Conservation (phyloP, 2,329 filamentous ascomycete genomes). For the Aspergillus brasiliensis region DNA sequence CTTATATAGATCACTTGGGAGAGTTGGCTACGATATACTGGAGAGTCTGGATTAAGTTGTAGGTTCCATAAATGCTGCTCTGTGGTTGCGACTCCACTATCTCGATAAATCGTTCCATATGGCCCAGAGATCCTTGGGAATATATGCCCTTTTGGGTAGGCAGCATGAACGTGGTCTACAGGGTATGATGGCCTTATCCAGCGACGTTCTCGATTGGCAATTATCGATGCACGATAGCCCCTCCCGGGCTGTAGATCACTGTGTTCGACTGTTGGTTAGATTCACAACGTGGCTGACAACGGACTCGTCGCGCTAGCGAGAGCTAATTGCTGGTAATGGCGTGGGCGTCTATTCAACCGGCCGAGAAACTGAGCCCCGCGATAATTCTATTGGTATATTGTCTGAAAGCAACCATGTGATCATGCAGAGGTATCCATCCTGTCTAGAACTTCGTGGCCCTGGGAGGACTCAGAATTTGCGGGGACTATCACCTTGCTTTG, state of each 20-base stretch:
- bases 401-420: not conserved
- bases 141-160: not conserved
- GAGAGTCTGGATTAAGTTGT: too few relatives aligned
- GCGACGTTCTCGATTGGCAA: not conserved
- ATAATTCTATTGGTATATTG: not conserved
- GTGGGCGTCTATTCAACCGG: not conserved
- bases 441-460: constrained; percentile 31
- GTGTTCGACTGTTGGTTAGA: not conserved
- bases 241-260: not conserved
- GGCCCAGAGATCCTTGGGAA: not conserved
- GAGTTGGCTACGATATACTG: not conserved
- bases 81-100: too few relatives aligned
- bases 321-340: not conserved
- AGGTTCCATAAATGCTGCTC: too few relatives aligned
- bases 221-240: not conserved
- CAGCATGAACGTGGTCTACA: not conserved
- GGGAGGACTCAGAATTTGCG: constrained; percentile 2
- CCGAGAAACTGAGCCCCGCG: not conserved
- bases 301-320: not conserved
- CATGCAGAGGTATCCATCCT: constrained; percentile 36
- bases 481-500: constrained; percentile 47
- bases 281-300: not conserved
- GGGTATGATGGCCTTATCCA: not conserved
- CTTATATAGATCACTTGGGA: not conserved
- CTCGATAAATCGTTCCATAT: not conserved